phyloP scores from a whole-genome alignment of 2,329 filamentous ascomycete genomes.

The Podosphaera xanthii region DNA sequence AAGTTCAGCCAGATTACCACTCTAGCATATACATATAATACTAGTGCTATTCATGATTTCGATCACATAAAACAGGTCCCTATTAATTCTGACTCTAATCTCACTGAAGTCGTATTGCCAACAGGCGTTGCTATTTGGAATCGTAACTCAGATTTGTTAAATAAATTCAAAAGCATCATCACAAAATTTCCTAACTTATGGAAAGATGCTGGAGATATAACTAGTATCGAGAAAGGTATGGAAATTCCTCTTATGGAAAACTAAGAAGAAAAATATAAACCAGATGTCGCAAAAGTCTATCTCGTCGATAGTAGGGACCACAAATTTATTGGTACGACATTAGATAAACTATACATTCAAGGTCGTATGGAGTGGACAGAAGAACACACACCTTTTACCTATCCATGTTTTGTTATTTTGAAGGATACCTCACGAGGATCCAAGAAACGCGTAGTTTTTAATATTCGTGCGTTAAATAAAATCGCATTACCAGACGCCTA shows the following conservation, averaged over 20 bases:
- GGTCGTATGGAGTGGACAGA: not conserved
- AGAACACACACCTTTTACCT: too few species aligned
- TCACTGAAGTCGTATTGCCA: too few species aligned
- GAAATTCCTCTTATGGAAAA: not conserved
- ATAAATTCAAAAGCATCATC: too few species aligned
- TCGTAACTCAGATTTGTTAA: too few species aligned
- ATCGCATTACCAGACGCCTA: not conserved
- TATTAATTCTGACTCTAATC: too few species aligned
- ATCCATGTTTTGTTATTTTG: not conserved
- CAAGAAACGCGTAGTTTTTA: not conserved
- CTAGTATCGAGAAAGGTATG: not conserved
- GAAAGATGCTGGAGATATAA: too few species aligned
- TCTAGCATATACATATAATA: too few species aligned
- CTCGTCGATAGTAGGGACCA: not conserved
- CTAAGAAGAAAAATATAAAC: not conserved
- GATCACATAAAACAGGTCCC: too few species aligned
- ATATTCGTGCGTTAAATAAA: not conserved
- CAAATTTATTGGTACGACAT: not conserved
- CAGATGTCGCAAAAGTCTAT: not conserved
- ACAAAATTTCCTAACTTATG: too few species aligned
- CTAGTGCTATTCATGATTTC: too few species aligned
- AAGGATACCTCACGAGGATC: not conserved
- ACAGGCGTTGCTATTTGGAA: too few species aligned
- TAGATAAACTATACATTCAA: not conserved
- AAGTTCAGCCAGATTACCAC: too few species aligned